These are phyloP conservation scores for Coprinopsis marcescibilis DNA, from an alignment of 768 basidiomycete species.

Conservation along the genomic window DNA sequence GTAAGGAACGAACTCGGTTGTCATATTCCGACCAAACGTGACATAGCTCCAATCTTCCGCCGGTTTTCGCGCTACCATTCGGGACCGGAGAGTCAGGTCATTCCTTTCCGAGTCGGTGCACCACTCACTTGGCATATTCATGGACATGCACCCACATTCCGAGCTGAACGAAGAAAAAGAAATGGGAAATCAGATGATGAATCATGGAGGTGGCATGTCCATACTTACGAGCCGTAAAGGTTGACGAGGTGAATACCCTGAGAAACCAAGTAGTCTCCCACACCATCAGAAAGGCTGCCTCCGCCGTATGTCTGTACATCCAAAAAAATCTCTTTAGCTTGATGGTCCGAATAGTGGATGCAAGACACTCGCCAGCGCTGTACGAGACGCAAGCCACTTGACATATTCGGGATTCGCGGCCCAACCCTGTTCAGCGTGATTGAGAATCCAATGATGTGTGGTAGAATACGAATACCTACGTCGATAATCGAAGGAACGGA, in stretches of 20 bases:
- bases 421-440: constrained; percentile 17
- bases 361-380: neutral
- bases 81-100: too few species aligned
- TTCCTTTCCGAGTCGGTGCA: neutral
- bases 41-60: constrained; percentile 11
- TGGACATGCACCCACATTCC: too few species aligned
- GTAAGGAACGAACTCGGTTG: constrained; percentile 2
- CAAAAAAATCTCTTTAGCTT: neutral
- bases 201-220: too few species aligned
- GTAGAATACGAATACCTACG: constrained; percentile 7
- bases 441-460: neutral
- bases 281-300: constrained; percentile 21
- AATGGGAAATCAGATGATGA: neutral
- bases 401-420: constrained; percentile 14
- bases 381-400: neutral
- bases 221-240: constrained; percentile 32
- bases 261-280: constrained; percentile 16
- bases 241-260: constrained; percentile 19
- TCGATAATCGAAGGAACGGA: constrained; percentile 20
- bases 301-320: constrained; percentile 20
- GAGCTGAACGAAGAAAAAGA: too few species aligned
- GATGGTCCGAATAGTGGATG: neutral
- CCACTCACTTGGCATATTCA: too few species aligned
- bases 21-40: constrained; percentile 7
- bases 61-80: constrained; percentile 20